Base-by-base conservation (phyloP, 495 filamentous ascomycete species). In the Parachaetomium inaequale region DNA sequence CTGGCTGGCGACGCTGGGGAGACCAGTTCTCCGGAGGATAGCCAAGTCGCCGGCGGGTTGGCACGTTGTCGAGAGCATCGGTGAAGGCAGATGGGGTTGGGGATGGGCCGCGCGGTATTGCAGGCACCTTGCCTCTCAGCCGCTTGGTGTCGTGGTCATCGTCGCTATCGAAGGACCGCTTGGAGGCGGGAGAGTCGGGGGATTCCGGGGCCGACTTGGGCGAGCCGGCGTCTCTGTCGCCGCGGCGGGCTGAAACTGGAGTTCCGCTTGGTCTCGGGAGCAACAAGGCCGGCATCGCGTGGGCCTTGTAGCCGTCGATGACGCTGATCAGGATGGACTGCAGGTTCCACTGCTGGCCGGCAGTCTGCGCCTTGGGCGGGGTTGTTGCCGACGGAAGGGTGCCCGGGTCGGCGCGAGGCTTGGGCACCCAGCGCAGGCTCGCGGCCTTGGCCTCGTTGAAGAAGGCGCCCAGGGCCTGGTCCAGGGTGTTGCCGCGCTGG, bases 371-470 rank as follows among this genome's bases (percentile, higher is more conserved):
- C 23, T 60, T 63, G 15, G 68, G 66, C 3, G 46, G 21, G 5
- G 28, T 32, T 12, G 23, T 38, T 3, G 58, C 19, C 1, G 50
- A 56, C 3, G 69, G 62, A 10, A 67, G 47, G 1, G 62, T 67
- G 43, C 43, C 47, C 1, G 54, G 57, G 38, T 63, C 57, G 12
- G 58, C 52, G 21, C 29, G 58, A 19, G 62, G 50, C 25, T 67
- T 66, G 23, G 55, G 61, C 7, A 67, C 49, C 72, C 72, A 73
- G 23, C 36, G 51, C 31, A 61, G 32, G 42, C 64, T 70, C 8
- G 31, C 50, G 5, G 58, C 49, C 29, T 61, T 66, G 31, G 67
- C 67, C 38, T 64, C 57, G 36, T 51, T 26, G 38, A 56, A 56
- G 42, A 73, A 75, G 28, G n/a, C 26, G 14, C 55, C 40, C 4